A percentile compares a stretch with the other conserved stretches of the same genome.
These are phyloP conservation scores for Sclerotinia borealis DNA, from an alignment of 2,329 filamentous ascomycete genomes.

Conservation along the genomic window DNA sequence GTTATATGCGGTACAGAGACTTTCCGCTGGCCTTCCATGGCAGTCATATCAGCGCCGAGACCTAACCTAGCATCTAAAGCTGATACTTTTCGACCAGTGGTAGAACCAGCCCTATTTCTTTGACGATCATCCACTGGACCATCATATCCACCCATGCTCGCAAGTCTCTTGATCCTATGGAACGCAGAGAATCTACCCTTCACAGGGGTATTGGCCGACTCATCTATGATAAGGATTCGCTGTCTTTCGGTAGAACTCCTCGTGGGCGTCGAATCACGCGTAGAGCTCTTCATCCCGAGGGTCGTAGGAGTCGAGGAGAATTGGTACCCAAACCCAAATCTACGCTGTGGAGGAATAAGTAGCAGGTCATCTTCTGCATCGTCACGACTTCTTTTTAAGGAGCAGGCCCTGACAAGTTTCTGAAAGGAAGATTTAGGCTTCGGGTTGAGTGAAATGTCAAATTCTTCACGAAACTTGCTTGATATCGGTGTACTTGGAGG, in stretches of 20 bases:
- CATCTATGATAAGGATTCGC: not conserved
- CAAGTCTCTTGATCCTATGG: constrained; percentile 4
- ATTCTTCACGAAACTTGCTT: constrained; percentile 31
- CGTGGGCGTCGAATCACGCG: not conserved
- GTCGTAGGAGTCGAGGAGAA: not conserved
- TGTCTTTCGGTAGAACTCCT: not conserved
- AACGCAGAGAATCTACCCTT: constrained; percentile 6
- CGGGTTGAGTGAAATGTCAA: constrained; percentile 16
- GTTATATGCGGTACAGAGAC: not conserved
- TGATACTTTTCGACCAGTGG: not conserved
- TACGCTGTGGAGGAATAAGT: not conserved
- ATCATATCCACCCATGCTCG: constrained; percentile 10
- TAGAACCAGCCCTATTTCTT: not conserved
- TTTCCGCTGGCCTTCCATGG: not conserved
- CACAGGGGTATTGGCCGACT: constrained; percentile 1
- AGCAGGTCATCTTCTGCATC: not conserved
- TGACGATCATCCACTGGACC: not conserved
- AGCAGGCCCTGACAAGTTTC: constrained; percentile 10
- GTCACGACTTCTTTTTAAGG: not conserved
- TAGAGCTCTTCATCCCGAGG: not conserved
- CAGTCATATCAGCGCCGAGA: not conserved
- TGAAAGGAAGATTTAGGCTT: constrained; percentile 9
- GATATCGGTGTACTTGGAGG: constrained; percentile 24
- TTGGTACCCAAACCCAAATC: constrained; percentile 18
- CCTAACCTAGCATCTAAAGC: not conserved